Percentiles rank a stretch among this genome's conserved stretches.
phyloP scores from a whole-genome alignment of 75 land plant genomes.

The Cupressus sempervirens region DNA sequence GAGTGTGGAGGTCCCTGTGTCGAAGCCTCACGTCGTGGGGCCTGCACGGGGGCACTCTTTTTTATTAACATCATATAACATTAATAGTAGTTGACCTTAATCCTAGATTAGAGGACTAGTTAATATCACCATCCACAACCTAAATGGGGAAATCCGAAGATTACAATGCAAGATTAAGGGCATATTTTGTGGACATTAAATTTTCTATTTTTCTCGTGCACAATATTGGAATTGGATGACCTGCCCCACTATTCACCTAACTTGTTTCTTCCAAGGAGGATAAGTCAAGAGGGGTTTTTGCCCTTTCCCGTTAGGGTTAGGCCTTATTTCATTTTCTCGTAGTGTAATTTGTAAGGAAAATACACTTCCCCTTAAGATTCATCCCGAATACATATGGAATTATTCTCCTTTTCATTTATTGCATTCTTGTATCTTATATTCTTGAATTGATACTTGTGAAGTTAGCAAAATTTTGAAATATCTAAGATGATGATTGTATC shows the following conservation, averaged over 20 bases:
- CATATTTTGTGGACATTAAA: too few species aligned
- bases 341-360: background rate
- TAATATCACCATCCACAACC: background rate
- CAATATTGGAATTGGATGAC: too few species aligned
- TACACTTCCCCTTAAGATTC: background rate
- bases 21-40: background rate
- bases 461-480: too few species aligned
- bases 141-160: background rate
- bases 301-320: background rate
- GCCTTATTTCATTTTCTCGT: background rate
- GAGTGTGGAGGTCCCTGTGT: background rate
- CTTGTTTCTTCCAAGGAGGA: background rate
- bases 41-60: too few species aligned
- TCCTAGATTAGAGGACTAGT: too few species aligned
- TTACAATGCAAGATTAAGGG: too few species aligned
- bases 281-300: background rate
- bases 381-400: too few species aligned
- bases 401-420: too few species aligned
- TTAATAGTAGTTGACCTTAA: background rate
- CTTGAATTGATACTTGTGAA: too few species aligned
- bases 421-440: too few species aligned
- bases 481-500: too few species aligned
- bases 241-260: background rate
- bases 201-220: background rate
- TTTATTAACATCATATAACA: too few species aligned